phyloP scores from a whole-genome alignment of 2,329 filamentous ascomycete genomes.

The Sporothrix brunneoviolacea region DNA sequence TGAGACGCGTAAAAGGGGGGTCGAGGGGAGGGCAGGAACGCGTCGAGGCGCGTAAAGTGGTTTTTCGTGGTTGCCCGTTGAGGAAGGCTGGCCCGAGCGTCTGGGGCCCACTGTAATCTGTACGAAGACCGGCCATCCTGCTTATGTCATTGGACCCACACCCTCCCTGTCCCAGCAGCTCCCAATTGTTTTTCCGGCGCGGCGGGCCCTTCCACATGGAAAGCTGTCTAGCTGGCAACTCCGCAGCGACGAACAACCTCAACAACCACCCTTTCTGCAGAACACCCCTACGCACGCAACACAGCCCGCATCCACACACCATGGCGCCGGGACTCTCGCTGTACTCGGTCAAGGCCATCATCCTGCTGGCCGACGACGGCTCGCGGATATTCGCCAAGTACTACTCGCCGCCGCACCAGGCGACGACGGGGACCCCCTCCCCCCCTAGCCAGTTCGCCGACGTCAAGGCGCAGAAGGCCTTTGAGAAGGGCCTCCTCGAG shows the following conservation, averaged over 20 bases:
- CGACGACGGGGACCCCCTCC: slow-evolving; percentile 16
- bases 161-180: background rate
- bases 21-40: slow-evolving; percentile 11
- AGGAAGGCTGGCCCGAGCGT: background rate
- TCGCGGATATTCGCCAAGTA: slow-evolving; percentile 92
- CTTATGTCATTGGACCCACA: background rate
- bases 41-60: slow-evolving; percentile 37
- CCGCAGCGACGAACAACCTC: background rate
- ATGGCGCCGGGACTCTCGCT: slow-evolving; percentile 22
- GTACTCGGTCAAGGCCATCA: slow-evolving; percentile 22
- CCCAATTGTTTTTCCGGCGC: slow-evolving; percentile 15
- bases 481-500: slow-evolving; percentile 90
- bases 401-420: slow-evolving; percentile 59
- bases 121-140: no score
- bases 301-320: slow-evolving; percentile 9
- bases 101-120: background rate
- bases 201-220: slow-evolving; percentile 10
- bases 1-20: slow-evolving; percentile 20
- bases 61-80: slow-evolving; percentile 19
- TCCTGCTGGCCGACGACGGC: slow-evolving; percentile 76
- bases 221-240: slow-evolving; percentile 14
- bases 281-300: background rate
- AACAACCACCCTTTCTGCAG: background rate
- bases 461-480: slow-evolving; percentile 88
- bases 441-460: slow-evolving; percentile 63